Base-by-base conservation (phyloP, 1,284 basidiomycete genomes). In the Rhodotorula sp. region DNA sequence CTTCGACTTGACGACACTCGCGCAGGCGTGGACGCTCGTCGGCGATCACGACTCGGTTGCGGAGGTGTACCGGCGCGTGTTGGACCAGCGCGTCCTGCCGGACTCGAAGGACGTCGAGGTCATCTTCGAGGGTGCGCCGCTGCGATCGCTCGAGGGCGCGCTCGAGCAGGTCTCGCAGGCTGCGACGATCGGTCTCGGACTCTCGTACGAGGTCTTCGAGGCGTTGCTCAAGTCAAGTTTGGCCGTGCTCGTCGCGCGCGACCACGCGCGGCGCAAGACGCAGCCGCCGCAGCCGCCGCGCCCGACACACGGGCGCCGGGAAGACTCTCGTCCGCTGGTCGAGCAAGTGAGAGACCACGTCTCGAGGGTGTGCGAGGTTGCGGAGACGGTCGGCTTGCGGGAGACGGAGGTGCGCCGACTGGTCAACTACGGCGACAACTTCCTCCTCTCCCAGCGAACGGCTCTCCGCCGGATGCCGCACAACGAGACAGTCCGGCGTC, bases 1-100 rank as follows among this genome's bases (percentile, higher is more conserved):
- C 26, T 73, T 30, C 56, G 72, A 73, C 37, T 46, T 73, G 24
- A 71, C 72, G 22, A 64, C 72, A 8, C 57, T 73, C n/a, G 72
- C 69, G 15, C 59, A 62, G 31, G 52, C 54, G 31, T 73, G 67
- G n/a, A n/a, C 46, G 15, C 46, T 71, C 20, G 46, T 70, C 9
- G 58, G 59, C 5, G 72, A 73, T 46, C 18, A 18, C 4, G 30
- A 22, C 6, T 48, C 37, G 9, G 59, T 68, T 30, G 64, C 37
- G 10, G 65, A 67, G 44, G 64, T 73, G 10, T 71, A 69, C 44
- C 34, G 58, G 16, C 48, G 53, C 9, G 4, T 70, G 37, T 44
- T 73, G 16, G 62, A 58, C 16, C n/a, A 44, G 51, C 40, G 31
- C 7, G 31, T 57, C 6, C 8, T 73, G 4, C 72, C 72, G 16